These are phyloP conservation scores for Diaporthe longicolla DNA, from an alignment of 2,329 filamentous ascomycete species.

Conservation along the genomic window DNA sequence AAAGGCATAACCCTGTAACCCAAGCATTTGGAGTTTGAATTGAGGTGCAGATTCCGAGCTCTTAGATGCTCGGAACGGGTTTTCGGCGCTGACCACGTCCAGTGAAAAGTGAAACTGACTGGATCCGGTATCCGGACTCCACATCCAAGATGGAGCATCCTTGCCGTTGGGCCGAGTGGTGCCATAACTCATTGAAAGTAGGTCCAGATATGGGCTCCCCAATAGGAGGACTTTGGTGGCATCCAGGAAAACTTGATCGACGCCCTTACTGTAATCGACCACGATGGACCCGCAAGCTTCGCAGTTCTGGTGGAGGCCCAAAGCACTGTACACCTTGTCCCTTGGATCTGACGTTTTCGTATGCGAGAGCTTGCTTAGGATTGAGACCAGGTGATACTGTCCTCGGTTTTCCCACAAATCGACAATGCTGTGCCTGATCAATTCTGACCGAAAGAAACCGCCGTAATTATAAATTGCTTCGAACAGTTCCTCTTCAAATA, in stretches of 20 bases:
- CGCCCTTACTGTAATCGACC: neutral
- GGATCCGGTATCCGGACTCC: neutral
- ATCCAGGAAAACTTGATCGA: neutral
- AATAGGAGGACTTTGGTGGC: neutral
- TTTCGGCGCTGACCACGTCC: neutral
- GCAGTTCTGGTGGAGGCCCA: neutral
- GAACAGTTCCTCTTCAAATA: neutral
- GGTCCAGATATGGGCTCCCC: neutral
- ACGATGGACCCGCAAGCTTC: neutral
- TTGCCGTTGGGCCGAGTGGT: neutral
- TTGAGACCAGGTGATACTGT: neutral
- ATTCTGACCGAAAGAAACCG: neutral
- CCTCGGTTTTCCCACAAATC: neutral
- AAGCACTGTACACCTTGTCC: neutral
- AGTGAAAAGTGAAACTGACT: neutral
- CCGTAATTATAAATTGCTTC: neutral
- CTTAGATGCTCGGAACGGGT: neutral
- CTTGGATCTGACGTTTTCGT: neutral
- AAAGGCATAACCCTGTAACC: neutral
- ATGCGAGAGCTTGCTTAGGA: neutral
- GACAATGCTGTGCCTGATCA: neutral
- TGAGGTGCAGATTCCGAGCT: neutral
- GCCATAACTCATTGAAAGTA: neutral
- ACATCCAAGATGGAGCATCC: neutral
- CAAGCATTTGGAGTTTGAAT: neutral